These are phyloP conservation scores for Naegleria gruberi DNA, from an alignment of 208 protist species.

Conservation along the genomic window DNA sequence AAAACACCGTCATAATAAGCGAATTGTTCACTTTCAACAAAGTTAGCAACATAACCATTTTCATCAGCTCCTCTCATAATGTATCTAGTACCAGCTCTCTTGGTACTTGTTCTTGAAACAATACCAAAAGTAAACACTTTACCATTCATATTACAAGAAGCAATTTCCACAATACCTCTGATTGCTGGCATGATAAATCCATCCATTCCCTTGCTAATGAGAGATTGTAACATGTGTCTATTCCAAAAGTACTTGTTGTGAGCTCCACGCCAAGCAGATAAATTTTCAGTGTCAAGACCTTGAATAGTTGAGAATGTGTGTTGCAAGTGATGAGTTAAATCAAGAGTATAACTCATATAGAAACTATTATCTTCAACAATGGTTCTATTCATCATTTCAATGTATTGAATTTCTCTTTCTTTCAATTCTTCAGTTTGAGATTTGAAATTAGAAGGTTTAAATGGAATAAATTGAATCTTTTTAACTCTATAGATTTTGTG, in stretches of 20 bases:
- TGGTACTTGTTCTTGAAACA: background rate
- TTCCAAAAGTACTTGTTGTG: background rate
- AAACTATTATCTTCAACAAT: background rate
- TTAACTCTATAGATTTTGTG: background rate
- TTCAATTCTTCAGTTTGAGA: background rate
- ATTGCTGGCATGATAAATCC: constrained; percentile 8
- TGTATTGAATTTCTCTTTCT: constrained; percentile 11
- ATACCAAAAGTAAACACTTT: constrained; percentile 23
- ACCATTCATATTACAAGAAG: background rate
- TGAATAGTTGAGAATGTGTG: background rate
- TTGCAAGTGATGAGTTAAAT: constrained; percentile 12
- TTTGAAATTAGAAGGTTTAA: background rate
- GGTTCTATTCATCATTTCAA: constrained; percentile 16
- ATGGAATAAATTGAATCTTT: constrained; percentile 21
- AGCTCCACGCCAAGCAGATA: background rate
- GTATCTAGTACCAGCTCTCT: constrained; percentile 19
- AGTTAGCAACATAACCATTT: constrained; percentile 26
- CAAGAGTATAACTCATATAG: background rate
- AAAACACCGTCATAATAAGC: background rate
- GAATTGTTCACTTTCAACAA: constrained; percentile 25
- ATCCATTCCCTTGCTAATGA: background rate
- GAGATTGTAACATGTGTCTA: background rate
- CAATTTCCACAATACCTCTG: constrained; percentile 4
- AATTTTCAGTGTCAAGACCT: background rate
- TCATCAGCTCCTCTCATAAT: constrained; percentile 6